These are phyloP conservation scores for Brassica nigra DNA, from an alignment of 345 rosid genomes.

Conservation along the genomic window DNA sequence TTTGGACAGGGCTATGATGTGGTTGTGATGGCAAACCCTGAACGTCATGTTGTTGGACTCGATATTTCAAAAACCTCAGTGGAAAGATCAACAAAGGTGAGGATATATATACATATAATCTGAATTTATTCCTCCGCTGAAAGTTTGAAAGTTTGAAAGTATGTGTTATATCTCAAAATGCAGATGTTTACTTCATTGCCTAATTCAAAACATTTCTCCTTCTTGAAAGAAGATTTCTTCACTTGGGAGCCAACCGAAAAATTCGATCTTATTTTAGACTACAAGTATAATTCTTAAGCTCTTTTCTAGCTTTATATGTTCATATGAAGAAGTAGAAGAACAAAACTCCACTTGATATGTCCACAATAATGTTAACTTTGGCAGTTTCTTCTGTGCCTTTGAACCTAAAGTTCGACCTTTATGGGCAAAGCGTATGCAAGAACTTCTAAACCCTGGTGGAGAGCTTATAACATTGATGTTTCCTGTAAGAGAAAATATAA, in stretches of 20 bases:
- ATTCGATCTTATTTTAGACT: constrained; percentile 74
- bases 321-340: not conserved
- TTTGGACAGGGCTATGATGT: constrained; percentile 39
- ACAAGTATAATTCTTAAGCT: constrained; percentile 49
- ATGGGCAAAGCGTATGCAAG: constrained; percentile 59
- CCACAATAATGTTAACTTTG: not conserved
- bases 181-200: constrained; percentile 64
- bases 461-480: constrained; percentile 78
- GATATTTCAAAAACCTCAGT: constrained; percentile 34
- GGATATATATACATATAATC: not conserved
- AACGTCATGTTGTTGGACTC: constrained; percentile 39
- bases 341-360: not conserved
- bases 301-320: not conserved
- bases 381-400: constrained; percentile 57
- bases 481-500: constrained; percentile 47
- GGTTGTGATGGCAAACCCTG: constrained; percentile 37
- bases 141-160: not conserved
- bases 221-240: constrained; percentile 69
- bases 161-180: not conserved
- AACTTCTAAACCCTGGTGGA: constrained; percentile 64
- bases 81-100: constrained; percentile 29
- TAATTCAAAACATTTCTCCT: constrained; percentile 54
- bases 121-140: not conserved
- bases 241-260: constrained; percentile 63
- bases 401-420: constrained; percentile 57